Conservation (phyloP, 2,329 filamentous ascomycete species). For the Aspergillus fumigatus region DNA sequence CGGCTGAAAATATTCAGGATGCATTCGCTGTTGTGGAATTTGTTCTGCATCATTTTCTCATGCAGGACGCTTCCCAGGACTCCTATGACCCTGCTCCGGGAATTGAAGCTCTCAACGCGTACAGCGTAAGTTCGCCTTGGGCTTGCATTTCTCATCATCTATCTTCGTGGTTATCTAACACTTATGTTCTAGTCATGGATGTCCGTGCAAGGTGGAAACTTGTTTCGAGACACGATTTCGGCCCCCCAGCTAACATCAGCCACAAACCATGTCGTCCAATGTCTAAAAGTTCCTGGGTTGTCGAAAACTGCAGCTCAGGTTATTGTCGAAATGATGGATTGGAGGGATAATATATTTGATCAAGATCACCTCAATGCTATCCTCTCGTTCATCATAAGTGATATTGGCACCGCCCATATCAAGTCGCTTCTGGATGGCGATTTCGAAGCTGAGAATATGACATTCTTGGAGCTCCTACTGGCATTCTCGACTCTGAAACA, state of each 20-base stretch:
- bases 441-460: constrained; percentile 35
- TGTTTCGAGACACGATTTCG: constrained; percentile 18
- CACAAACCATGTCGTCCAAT: constrained; percentile 22
- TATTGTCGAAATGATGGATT: constrained; percentile 31
- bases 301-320: constrained; percentile 30
- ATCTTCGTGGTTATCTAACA: constrained; percentile 1
- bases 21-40: constrained; percentile 34
- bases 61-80: constrained; percentile 18
- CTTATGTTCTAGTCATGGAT: constrained; percentile 29
- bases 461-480: constrained; percentile 38
- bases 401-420: constrained; percentile 30
- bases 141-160: background rate
- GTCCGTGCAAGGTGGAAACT: constrained; percentile 25
- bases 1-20: constrained; percentile 31
- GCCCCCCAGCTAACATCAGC: constrained; percentile 15
- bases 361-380: constrained; percentile 23
- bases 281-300: constrained; percentile 23
- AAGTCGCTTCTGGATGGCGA: constrained; percentile 31
- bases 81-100: constrained; percentile 20
- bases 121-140: constrained; percentile 26
- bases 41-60: constrained; percentile 29
- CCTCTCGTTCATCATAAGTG: constrained; percentile 31
- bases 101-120: constrained; percentile 32
- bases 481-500: constrained; percentile 31
- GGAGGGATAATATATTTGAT: constrained; percentile 23